phyloP scores from a whole-genome alignment of 768 basidiomycete species.

The Lentinula boryana region DNA sequence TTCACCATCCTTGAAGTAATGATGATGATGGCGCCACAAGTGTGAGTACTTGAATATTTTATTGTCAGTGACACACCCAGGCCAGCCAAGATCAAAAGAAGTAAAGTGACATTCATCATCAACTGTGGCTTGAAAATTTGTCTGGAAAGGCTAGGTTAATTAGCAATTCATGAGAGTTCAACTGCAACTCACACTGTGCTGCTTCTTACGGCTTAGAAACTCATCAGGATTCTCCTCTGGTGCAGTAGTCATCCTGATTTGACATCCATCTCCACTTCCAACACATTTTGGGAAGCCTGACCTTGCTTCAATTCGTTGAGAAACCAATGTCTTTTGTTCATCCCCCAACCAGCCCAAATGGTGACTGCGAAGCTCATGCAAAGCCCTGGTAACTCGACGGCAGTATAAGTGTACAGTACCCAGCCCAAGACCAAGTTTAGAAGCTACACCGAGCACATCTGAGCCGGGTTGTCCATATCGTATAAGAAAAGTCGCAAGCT shows the following conservation, averaged over 20 bases:
- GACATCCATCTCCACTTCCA: slow-evolving; percentile 11
- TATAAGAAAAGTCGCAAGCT: slow-evolving; percentile 9
- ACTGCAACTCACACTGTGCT: no score
- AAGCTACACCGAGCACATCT: not conserved
- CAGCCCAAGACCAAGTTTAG: slow-evolving; percentile 14
- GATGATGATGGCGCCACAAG: slow-evolving; percentile 13
- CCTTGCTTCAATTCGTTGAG: not conserved
- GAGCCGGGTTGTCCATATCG: slow-evolving; percentile 13
- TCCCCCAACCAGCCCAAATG: not conserved
- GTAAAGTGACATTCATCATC: slow-evolving; percentile 15
- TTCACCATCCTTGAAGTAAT: slow-evolving; percentile 13
- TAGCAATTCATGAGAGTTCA: no score
- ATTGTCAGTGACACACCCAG: slow-evolving; percentile 15
- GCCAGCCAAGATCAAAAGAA: slow-evolving; percentile 18
- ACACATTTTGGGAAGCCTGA: slow-evolving; percentile 12
- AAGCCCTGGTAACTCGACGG: slow-evolving; percentile 9
- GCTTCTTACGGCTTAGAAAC: slow-evolving; percentile 8
- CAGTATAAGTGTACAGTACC: slow-evolving; percentile 19
- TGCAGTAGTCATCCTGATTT: not conserved
- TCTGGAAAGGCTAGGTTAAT: no score
- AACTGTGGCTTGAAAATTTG: slow-evolving; percentile 14
- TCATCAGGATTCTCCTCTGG: slow-evolving; percentile 7
- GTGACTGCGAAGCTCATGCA: not conserved
- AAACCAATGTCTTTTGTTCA: not conserved
- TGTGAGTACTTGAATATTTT: slow-evolving; percentile 15